These are phyloP conservation scores for Paradendryphiella salina DNA, from an alignment of 2,329 filamentous ascomycete genomes.

Conservation along the genomic window DNA sequence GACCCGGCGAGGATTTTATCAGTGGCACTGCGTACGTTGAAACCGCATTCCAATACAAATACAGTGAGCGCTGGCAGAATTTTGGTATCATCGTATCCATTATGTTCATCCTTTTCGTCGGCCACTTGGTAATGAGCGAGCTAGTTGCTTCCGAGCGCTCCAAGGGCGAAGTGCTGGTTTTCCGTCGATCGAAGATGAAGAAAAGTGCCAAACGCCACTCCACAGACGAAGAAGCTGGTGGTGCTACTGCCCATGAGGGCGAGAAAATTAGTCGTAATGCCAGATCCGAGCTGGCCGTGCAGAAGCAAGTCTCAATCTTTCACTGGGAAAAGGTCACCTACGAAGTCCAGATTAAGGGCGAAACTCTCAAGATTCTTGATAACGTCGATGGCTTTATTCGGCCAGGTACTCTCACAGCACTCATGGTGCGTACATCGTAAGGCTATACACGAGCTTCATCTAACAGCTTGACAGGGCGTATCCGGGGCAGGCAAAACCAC, in stretches of 20 bases:
- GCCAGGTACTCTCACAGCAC: slow-evolving; percentile 54
- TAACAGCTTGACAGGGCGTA: slow-evolving; percentile 72
- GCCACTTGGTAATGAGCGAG: slow-evolving; percentile 66
- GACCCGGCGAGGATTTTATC: slow-evolving; percentile 42
- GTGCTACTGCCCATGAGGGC: slow-evolving; percentile 34
- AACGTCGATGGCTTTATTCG: slow-evolving; percentile 59
- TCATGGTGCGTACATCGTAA: slow-evolving; percentile 64
- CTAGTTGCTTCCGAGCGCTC: slow-evolving; percentile 64
- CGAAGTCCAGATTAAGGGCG: slow-evolving; percentile 43
- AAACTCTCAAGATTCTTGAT: slow-evolving; percentile 55
- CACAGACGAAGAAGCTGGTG: slow-evolving; percentile 45
- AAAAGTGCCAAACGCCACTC: slow-evolving; percentile 30
- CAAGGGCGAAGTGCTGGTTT: slow-evolving; percentile 70
- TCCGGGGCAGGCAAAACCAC: slow-evolving; percentile 84
- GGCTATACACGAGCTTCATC: slow-evolving; percentile 83
- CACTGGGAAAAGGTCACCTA: slow-evolving; percentile 38
- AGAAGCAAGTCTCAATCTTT: slow-evolving; percentile 46
- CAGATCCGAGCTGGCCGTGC: slow-evolving; percentile 34
- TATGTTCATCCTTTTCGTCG: slow-evolving; percentile 61
- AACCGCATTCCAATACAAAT: slow-evolving; percentile 38
- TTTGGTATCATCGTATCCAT: slow-evolving; percentile 68
- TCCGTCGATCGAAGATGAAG: slow-evolving; percentile 50
- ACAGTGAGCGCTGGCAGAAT: slow-evolving; percentile 57
- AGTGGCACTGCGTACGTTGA: slow-evolving; percentile 42
- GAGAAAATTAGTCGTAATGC: slow-evolving; percentile 34